A percentile compares a stretch with the other conserved stretches of the same genome.
phyloP scores from a whole-genome alignment of 371 early-diverging fungal species.

The Mucor indicus region DNA sequence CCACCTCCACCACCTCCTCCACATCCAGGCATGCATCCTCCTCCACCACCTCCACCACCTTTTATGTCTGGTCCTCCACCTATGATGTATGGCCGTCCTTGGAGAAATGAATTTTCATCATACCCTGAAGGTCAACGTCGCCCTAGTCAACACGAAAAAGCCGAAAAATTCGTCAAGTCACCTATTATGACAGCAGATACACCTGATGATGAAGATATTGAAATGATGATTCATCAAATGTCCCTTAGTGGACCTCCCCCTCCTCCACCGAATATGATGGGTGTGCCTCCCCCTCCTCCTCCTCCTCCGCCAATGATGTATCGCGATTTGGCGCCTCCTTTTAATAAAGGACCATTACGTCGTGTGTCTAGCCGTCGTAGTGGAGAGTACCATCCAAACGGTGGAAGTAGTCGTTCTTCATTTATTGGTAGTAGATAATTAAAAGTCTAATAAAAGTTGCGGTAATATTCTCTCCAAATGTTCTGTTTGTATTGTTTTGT shows the following conservation, averaged over 20 bases:
- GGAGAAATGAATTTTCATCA: neutral
- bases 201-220: neutral
- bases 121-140: neutral
- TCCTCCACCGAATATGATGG: slow-evolving; percentile 5
- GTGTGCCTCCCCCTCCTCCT: slow-evolving; percentile 4
- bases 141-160: neutral
- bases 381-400: neutral
- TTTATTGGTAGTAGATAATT: slow-evolving; percentile 4
- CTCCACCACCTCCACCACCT: slow-evolving; percentile 2
- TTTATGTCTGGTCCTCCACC: neutral
- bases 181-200: slow-evolving; percentile 1
- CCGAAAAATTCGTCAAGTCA: neutral
- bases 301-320: slow-evolving; percentile 4
- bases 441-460: slow-evolving; percentile 28
- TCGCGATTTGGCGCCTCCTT: neutral
- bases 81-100: neutral
- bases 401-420: slow-evolving; percentile 5
- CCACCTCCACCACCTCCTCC: slow-evolving; percentile 8
- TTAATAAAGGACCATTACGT: neutral
- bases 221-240: slow-evolving; percentile 12
- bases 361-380: slow-evolving; percentile 15
- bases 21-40: slow-evolving; percentile 1
- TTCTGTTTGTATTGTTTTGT: slow-evolving; percentile 6
- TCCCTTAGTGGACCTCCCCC: slow-evolving; percentile 5
- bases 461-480: slow-evolving; percentile 23